Conservation (phyloP, 148 eudicot species). For the Dianthus caryophyllus region DNA sequence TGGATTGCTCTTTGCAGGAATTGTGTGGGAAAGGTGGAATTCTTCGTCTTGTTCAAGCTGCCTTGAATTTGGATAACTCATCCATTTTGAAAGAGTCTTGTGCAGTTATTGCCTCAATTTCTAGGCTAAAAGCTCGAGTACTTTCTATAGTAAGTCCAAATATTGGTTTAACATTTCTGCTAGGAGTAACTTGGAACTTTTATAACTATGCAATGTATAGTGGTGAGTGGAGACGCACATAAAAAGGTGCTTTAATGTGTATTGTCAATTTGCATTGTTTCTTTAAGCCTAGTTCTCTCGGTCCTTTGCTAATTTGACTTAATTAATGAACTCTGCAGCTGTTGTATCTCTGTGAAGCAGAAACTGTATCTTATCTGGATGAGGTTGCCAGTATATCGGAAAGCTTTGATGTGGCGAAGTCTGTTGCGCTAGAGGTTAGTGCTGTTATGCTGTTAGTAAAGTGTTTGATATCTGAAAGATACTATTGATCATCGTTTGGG, state of each 20-base stretch:
- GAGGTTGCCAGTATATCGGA: conserved; percentile 68
- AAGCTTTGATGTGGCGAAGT: conserved; percentile 73
- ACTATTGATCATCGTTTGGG: background rate
- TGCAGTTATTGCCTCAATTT: conserved; percentile 58
- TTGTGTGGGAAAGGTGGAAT: conserved; percentile 76
- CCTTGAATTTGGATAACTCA: conserved; percentile 51
- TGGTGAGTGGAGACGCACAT: background rate
- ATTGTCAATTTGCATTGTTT: background rate
- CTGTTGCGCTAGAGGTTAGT: conserved; percentile 75
- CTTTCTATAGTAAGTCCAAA: conserved; percentile 74
- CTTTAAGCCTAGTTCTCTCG: background rate
- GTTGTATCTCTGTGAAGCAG: conserved; percentile 88
- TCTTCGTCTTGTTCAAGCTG: conserved; percentile 60
- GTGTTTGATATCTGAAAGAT: background rate
- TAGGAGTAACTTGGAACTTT: conserved; percentile 2
- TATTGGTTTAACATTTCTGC: background rate
- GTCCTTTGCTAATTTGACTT: conserved; percentile 13
- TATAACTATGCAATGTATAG: conserved; percentile 3
- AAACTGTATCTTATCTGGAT: conserved; percentile 80
- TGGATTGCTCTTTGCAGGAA: conserved; percentile 47
- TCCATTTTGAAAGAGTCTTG: conserved; percentile 32
- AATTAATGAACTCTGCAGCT: conserved; percentile 45
- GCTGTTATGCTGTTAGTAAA: background rate
- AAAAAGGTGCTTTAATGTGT: conserved; percentile 9
- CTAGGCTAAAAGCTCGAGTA: conserved; percentile 74